phyloP scores from a whole-genome alignment of 495 filamentous ascomycete species.

The Lasiosphaeria hispida region DNA sequence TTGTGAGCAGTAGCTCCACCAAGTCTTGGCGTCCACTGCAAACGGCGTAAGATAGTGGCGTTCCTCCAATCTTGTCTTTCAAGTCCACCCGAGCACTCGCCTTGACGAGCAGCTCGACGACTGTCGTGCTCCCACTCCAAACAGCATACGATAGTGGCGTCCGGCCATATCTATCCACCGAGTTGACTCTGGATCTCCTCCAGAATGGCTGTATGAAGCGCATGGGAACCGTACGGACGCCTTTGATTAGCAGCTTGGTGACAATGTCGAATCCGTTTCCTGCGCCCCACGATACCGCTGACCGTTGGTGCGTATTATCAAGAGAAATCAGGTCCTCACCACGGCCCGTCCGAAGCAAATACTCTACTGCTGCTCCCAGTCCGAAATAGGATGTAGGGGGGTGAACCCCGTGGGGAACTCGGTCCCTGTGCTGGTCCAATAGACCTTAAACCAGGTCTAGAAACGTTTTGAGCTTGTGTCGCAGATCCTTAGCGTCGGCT shows the following conservation, averaged over 20 bases:
- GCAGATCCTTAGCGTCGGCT: too few relatives aligned
- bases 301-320: conserved; percentile 10
- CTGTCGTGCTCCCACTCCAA: accelerated
- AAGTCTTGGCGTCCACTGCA: conserved; percentile 20
- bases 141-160: neutral
- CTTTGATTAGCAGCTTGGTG: conserved; percentile 25
- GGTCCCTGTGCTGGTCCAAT: too few relatives aligned
- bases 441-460: too few relatives aligned
- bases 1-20: conserved; percentile 23
- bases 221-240: too few relatives aligned
- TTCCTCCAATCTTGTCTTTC: neutral
- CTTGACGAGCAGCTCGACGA: neutral
- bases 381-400: too few relatives aligned
- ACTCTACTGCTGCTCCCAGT: too few relatives aligned
- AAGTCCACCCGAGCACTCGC: neutral
- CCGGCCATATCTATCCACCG: neutral
- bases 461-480: too few relatives aligned
- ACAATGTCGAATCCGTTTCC: conserved; percentile 23
- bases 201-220: neutral
- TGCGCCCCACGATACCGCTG: conserved; percentile 31
- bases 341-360: neutral
- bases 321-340: neutral
- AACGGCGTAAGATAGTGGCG: conserved; percentile 21
- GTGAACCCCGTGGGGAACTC: too few relatives aligned
- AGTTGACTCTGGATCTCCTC: neutral